Evolutionary conservation across 768 basidiomycete genomes (phyloP).

Genomic region (Phlebiopsis gigantea): DNA sequence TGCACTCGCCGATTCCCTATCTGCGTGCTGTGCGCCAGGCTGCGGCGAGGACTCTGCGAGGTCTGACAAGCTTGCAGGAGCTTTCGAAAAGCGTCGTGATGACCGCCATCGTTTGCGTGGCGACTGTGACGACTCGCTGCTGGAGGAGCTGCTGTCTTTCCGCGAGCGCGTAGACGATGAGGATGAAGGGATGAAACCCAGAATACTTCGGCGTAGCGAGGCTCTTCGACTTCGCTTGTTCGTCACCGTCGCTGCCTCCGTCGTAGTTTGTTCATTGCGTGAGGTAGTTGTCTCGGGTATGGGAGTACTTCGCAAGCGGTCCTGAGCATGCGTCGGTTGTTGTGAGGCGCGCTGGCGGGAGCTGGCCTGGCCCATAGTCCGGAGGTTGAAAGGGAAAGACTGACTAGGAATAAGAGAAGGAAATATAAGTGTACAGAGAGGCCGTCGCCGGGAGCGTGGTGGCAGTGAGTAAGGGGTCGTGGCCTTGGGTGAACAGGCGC

Average conservation of each 20-base stretch:
- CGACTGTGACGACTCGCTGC: slow-evolving; percentile 7
- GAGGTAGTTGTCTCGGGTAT: slow-evolving; percentile 2
- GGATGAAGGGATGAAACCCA: slow-evolving; percentile 16
- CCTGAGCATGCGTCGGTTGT: slow-evolving; percentile 5
- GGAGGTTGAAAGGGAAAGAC: slow-evolving; percentile 11
- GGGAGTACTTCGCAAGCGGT: not conserved
- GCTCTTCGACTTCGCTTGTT: slow-evolving; percentile 17
- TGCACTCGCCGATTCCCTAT: slow-evolving; percentile 18
- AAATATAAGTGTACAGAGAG: slow-evolving; percentile 2
- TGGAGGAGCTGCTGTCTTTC: slow-evolving; percentile 3
- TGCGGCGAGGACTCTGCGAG: slow-evolving; percentile 16
- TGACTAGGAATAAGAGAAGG: slow-evolving; percentile 3
- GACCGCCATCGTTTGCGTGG: slow-evolving; percentile 26
- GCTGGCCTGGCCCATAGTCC: slow-evolving; percentile 22
- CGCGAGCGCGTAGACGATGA: slow-evolving; percentile 5
- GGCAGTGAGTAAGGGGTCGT: slow-evolving; percentile 10
- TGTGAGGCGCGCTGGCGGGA: slow-evolving; percentile 18
- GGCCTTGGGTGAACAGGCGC: slow-evolving; percentile 8
- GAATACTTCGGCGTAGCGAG: slow-evolving; percentile 20
- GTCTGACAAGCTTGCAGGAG: slow-evolving; percentile 15
- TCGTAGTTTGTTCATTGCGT: not conserved
- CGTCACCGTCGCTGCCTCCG: not conserved
- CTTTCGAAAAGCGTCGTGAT: slow-evolving; percentile 29
- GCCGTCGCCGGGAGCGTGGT: slow-evolving; percentile 6
- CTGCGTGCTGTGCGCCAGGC: slow-evolving; percentile 8